A percentile compares a stretch with the other conserved stretches of the same genome.
Evolutionary conservation across 371 early-diverging fungal species (phyloP).

Genomic region (Apophysomyces trapeziformis): DNA sequence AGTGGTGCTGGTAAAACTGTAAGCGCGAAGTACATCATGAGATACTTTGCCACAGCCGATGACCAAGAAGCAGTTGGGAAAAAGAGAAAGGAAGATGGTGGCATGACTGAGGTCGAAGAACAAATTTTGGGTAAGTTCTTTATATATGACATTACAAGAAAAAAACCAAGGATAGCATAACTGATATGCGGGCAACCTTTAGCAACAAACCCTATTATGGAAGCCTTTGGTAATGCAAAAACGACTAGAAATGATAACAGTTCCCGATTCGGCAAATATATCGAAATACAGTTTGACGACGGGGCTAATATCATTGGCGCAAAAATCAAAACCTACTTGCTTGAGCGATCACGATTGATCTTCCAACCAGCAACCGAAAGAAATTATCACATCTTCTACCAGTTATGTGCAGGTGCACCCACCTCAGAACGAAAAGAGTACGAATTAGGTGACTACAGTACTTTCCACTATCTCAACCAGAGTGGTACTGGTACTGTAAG

Average conservation of each 20-base stretch:
- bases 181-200: not conserved
- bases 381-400: constrained; percentile 99
- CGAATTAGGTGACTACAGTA: constrained; percentile 68
- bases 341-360: constrained; percentile 94
- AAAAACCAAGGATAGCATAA: no score
- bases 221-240: constrained; percentile 99
- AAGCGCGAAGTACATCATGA: constrained; percentile 96
- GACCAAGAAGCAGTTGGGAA: constrained; percentile 57
- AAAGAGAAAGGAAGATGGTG: constrained; percentile 39
- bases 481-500: constrained; percentile 74
- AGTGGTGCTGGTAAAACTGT: constrained; percentile 96
- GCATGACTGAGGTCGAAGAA: constrained; percentile 81
- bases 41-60: constrained; percentile 96
- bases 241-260: constrained; percentile 98
- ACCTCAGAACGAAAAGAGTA: constrained; percentile 76
- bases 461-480: constrained; percentile 82
- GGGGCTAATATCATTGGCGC: constrained; percentile 87
- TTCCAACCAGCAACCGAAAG: constrained; percentile 89
- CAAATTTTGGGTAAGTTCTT: constrained; percentile 65
- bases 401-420: constrained; percentile 85
- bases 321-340: constrained; percentile 90
- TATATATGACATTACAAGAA: not conserved
- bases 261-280: constrained; percentile 98
- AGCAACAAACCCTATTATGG: constrained; percentile 97
- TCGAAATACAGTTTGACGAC: constrained; percentile 82